A percentile compares a stretch with the other conserved stretches of the same genome.
Conservation (phyloP, 257 asterid genomes). For the Solanum chmielewskii region DNA sequence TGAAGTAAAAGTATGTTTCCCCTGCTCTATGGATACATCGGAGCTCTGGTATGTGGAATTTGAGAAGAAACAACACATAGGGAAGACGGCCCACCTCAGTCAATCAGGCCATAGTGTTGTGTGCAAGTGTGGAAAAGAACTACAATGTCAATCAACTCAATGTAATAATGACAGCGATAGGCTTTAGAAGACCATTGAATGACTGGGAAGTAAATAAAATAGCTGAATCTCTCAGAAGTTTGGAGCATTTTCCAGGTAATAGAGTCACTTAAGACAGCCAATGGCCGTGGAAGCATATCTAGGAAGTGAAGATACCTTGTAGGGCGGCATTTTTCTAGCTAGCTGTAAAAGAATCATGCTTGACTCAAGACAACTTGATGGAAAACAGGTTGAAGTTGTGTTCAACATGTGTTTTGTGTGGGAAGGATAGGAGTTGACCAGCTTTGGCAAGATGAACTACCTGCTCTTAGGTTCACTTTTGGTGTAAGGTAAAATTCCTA, state of each 20-base stretch:
- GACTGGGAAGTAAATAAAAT: background rate
- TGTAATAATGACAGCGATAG: background rate
- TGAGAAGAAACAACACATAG: background rate
- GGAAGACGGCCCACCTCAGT: background rate
- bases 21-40: background rate
- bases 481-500: background rate
- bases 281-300: background rate
- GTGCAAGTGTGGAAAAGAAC: background rate
- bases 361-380: background rate
- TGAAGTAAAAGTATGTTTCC: background rate
- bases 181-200: background rate
- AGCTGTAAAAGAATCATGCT: background rate
- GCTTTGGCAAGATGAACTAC: background rate
- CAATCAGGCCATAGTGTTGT: background rate
- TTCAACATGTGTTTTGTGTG: background rate
- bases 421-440: background rate
- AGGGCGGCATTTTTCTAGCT: background rate
- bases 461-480: background rate
- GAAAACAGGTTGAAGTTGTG: background rate
- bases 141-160: background rate
- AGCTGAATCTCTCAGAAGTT: background rate
- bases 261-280: background rate
- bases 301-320: background rate
- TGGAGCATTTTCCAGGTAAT: background rate
- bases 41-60: background rate